Evolutionary conservation across 108 stramenopile genomes (phyloP), one percentile per base, ranked within the genome.

Genomic region (Discostella stelligeroides): DNA sequence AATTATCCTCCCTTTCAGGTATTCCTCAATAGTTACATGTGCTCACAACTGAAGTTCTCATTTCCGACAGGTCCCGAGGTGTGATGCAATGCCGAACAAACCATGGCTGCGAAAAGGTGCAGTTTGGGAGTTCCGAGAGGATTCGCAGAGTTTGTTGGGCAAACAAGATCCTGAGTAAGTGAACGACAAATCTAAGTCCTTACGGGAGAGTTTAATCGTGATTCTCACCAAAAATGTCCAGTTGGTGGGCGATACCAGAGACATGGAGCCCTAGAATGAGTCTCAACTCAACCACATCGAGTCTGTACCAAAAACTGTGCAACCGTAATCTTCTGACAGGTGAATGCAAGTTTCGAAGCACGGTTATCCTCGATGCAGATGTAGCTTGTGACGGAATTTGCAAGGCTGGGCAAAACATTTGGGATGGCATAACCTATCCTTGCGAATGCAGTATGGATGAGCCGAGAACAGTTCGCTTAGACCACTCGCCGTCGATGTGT

Each of bases 81-180:
- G 69, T 43, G 59, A 70, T 45, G 39, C 50, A 7, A 18, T 45
- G 21, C 65, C 50, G 27, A 0, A 12, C 40, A 68, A 45, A 41
- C 21, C 74, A 38, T 75, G 74, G 74, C 49, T 75, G 6, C 56
- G 59, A 18, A 75, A 75, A 55, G 74, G 74, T 24, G 74, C 74
- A 28, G 48, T 60, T 9, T 75, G 23, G 25, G 41, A 55, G 27
- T 69, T 75, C 42, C 27, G 74, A 40, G 40, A 60, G 25, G 40
- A 68, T 28, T 68, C 68, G 20, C 74, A 68, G 25, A 48, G 39
- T 17, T 28, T 60, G 1, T n/a, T 69, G 27, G 67, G 67, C 1
- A 62, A 63, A 30, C 65, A 48, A 37, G 77, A 79, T 66, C 71
- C 70, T 12, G 59, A 65, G 34, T 34, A 34, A 34, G 34, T 34